These are phyloP conservation scores for Poteriospumella lacustris DNA, from an alignment of 108 stramenopile genomes.

Conservation along the genomic window DNA sequence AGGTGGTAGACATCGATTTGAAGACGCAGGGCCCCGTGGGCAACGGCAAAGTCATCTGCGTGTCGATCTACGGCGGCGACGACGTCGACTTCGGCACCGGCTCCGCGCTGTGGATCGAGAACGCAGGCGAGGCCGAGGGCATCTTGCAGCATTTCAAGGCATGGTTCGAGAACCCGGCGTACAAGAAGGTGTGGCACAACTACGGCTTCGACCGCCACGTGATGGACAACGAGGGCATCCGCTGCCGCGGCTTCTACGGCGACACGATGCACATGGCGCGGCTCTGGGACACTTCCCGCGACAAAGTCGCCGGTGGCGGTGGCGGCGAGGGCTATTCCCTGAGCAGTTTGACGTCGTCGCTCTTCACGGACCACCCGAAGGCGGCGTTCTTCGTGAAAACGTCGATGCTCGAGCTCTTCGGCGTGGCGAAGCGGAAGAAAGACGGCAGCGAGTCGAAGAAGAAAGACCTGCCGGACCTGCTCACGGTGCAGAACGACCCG, in stretches of 20 bases:
- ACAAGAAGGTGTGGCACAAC: constrained; percentile 92
- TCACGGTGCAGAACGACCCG: background rate
- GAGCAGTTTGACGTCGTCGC: constrained; percentile 69
- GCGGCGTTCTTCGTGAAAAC: constrained; percentile 68
- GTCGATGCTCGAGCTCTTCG: constrained; percentile 83
- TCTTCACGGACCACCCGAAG: constrained; percentile 40
- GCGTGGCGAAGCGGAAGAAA: constrained; percentile 61
- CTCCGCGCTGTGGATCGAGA: constrained; percentile 82
- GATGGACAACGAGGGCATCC: constrained; percentile 84
- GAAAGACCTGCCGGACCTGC: constrained; percentile 39
- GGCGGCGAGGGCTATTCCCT: constrained; percentile 69
- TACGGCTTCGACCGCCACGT: constrained; percentile 98
- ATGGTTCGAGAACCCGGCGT: constrained; percentile 68
- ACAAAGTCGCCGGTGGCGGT: constrained; percentile 35
- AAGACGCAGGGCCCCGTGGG: constrained; percentile 77
- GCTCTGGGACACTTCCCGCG: constrained; percentile 71
- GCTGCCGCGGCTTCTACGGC: constrained; percentile 71
- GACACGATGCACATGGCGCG: constrained; percentile 99
- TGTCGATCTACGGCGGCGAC: constrained; percentile 78
- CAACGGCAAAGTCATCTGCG: constrained; percentile 90
- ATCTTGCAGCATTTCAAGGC: constrained; percentile 74
- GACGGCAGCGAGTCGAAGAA: constrained; percentile 75
- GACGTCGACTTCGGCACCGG: constrained; percentile 82
- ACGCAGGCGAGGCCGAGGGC: constrained; percentile 68
- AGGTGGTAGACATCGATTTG: constrained; percentile 91